Evolutionary conservation across 2,329 filamentous ascomycete genomes (phyloP).

Genomic region (Cordyceps javanica): DNA sequence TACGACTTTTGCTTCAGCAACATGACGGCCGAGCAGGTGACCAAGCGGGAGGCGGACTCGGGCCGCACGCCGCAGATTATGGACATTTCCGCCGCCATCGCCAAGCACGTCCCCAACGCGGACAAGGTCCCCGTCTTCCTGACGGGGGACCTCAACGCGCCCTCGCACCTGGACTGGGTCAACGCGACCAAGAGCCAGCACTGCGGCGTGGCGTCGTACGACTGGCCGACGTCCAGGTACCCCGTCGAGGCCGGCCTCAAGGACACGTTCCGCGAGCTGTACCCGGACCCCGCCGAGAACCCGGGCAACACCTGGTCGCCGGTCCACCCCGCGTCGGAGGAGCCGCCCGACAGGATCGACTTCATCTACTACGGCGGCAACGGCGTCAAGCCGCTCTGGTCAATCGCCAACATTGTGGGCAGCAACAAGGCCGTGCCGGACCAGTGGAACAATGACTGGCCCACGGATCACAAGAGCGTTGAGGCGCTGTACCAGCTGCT

Average conservation of each 20-base stretch:
- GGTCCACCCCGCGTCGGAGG: constrained; percentile 27
- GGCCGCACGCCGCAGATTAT: constrained; percentile 33
- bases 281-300: constrained; percentile 28
- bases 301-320: constrained; percentile 37
- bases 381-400: constrained; percentile 25
- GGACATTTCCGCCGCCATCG: constrained; percentile 29
- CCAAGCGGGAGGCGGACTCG: constrained; percentile 29
- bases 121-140: constrained; percentile 30
- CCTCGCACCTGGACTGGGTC: constrained; percentile 37
- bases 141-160: constrained; percentile 37
- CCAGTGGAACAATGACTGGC: constrained; percentile 34
- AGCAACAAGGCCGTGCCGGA: constrained; percentile 27
- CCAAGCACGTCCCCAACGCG: constrained; percentile 23
- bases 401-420: constrained; percentile 27
- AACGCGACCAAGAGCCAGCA: constrained; percentile 27
- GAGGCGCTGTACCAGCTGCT: constrained; percentile 23
- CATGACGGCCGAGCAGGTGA: constrained; percentile 26
- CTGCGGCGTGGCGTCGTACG: constrained; percentile 28
- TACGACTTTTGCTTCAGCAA: constrained; percentile 37
- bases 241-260: constrained; percentile 29
- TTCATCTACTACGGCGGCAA: constrained; percentile 35
- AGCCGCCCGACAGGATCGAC: constrained; percentile 37
- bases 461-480: constrained; percentile 33
- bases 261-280: constrained; percentile 33
- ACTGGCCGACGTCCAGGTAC: constrained; percentile 33